Percentiles rank a stretch among this genome's conserved stretches.
Conservation (phyloP, 768 basidiomycete species). For the Boletellus ananiceps region DNA sequence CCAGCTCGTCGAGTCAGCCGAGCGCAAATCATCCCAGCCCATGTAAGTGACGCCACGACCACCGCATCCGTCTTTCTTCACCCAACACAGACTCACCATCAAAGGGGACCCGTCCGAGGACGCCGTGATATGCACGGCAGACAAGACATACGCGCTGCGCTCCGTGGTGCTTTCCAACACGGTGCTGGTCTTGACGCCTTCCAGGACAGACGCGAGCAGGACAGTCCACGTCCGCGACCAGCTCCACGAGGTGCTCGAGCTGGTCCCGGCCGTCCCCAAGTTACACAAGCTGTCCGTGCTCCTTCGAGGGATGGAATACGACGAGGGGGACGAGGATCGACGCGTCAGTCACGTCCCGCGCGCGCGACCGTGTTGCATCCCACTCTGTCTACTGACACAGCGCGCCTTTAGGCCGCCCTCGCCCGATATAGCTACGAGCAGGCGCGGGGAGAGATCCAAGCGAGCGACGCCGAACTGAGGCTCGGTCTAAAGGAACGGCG, state of each 20-base stretch:
- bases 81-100: slow-evolving; percentile 54
- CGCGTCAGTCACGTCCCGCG: slow-evolving; percentile 18
- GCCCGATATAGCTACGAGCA: slow-evolving; percentile 52
- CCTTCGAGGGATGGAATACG: slow-evolving; percentile 64
- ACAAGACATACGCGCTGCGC: slow-evolving; percentile 77
- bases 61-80: neutral
- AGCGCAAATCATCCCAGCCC: slow-evolving; percentile 31
- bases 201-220: slow-evolving; percentile 33
- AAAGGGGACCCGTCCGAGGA: slow-evolving; percentile 81
- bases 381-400: neutral
- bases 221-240: slow-evolving; percentile 72
- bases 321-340: slow-evolving; percentile 53
- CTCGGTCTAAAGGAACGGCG: slow-evolving; percentile 61
- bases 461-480: slow-evolving; percentile 72
- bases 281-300: slow-evolving; percentile 60
- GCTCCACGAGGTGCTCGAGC: slow-evolving; percentile 79
- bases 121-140: slow-evolving; percentile 82
- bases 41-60: slow-evolving; percentile 9
- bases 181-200: slow-evolving; percentile 64
- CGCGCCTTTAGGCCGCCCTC: slow-evolving; percentile 28
- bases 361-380: neutral
- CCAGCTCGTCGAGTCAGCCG: slow-evolving; percentile 52
- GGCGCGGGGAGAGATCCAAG: slow-evolving; percentile 65
- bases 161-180: slow-evolving; percentile 90
- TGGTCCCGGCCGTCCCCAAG: slow-evolving; percentile 71